phyloP scores from a whole-genome alignment of 169 alveolate genomes.

The Plasmodium berghei region DNA sequence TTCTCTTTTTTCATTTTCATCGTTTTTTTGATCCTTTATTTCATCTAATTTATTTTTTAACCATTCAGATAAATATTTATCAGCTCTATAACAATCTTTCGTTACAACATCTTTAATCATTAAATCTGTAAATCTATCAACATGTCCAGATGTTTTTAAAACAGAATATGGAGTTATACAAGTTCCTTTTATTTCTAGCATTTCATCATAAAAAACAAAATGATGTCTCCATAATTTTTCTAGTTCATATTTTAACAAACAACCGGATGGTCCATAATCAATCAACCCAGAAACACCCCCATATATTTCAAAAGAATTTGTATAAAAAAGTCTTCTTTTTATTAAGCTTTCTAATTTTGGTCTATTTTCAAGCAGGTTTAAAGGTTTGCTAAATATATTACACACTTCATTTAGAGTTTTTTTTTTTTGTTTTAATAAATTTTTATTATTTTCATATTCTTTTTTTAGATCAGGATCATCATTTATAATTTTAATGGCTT shows the following conservation, averaged over 20 bases:
- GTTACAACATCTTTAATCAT: conserved; percentile 94
- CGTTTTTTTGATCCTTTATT: conserved; percentile 2
- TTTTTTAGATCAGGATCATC: conserved; percentile 26
- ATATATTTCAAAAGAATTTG: conserved; percentile 95
- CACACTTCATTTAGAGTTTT: conserved; percentile 35
- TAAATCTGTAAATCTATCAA: conserved; percentile 97
- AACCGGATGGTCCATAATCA: conserved; percentile 98
- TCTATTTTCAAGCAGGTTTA: conserved; percentile 73
- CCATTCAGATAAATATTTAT: conserved; percentile 84
- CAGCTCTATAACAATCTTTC: conserved; percentile 93
- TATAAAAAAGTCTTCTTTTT: conserved; percentile 93
- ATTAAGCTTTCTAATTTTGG: conserved; percentile 91
- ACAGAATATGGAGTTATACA: conserved; percentile 95
- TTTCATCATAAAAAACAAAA: conserved; percentile 96
- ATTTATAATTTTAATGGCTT: conserved; percentile 13
- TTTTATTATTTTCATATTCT: conserved; percentile 17
- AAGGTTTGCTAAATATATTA: conserved; percentile 17
- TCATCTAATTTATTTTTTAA: conserved; percentile 31
- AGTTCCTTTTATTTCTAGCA: conserved; percentile 94
- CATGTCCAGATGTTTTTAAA: conserved; percentile 97
- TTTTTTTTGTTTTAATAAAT: conserved; percentile 60
- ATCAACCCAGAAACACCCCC: conserved; percentile 98
- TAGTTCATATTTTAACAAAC: conserved; percentile 95
- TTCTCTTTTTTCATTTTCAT: conserved; percentile 35
- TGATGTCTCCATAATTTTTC: conserved; percentile 97